These are phyloP conservation scores for Fragosphaeria purpurea DNA, from an alignment of 2,329 filamentous ascomycete genomes.

Conservation along the genomic window DNA sequence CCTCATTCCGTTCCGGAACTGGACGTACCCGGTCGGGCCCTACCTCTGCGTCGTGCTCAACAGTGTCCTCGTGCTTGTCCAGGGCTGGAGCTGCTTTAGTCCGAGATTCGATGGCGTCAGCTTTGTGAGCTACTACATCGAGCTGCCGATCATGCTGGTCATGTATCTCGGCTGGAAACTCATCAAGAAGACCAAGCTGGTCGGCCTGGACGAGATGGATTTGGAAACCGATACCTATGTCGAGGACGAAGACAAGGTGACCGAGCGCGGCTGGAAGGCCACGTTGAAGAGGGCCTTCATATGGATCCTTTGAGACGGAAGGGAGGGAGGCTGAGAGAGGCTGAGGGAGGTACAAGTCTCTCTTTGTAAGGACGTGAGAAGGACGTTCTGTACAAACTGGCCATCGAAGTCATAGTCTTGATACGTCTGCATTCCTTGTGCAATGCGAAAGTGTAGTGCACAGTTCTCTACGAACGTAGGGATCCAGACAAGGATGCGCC, in stretches of 20 bases:
- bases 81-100: slow-evolving; percentile 55
- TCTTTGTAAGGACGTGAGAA: too few relatives aligned
- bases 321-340: too few relatives aligned
- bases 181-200: slow-evolving; percentile 13
- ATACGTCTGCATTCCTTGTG: too few relatives aligned
- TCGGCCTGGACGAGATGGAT: slow-evolving; percentile 14
- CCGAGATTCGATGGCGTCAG: slow-evolving; percentile 46
- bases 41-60: slow-evolving; percentile 47
- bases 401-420: too few relatives aligned
- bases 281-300: background rate
- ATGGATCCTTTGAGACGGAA: too few relatives aligned
- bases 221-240: slow-evolving; percentile 16
- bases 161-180: slow-evolving; percentile 47
- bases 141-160: slow-evolving; percentile 48
- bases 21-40: slow-evolving; percentile 55
- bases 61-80: slow-evolving; percentile 49
- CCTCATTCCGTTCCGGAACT: slow-evolving; percentile 54
- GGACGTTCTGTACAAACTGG: too few relatives aligned
- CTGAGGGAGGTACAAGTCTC: too few relatives aligned
- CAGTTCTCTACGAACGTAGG: too few relatives aligned
- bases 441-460: too few relatives aligned
- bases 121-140: slow-evolving; percentile 56
- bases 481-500: too few relatives aligned
- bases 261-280: background rate
- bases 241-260: slow-evolving; percentile 7